Evolutionary conservation across 1,284 basidiomycete genomes (phyloP).

Genomic region (Cutaneotrichosporon cavernicola): DNA sequence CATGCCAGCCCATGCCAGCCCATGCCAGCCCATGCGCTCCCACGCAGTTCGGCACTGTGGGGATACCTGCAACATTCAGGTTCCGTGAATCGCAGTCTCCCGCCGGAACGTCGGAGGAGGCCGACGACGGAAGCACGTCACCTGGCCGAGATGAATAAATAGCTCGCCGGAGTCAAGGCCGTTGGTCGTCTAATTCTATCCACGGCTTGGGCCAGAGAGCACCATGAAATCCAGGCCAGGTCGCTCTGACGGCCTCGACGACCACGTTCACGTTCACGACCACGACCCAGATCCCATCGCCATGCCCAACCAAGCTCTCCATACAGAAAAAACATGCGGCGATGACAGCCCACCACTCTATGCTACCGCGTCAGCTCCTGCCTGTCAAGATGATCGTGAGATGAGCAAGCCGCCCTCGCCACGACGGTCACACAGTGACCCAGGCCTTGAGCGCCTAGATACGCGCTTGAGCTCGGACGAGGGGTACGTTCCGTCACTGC

Average conservation of each 20-base stretch:
- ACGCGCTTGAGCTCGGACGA: conserved; percentile 1
- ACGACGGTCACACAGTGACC: neutral
- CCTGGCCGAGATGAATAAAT: neutral
- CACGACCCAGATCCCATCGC: neutral
- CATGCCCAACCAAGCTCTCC: neutral
- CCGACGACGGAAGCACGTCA: neutral
- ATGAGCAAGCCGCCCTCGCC: neutral
- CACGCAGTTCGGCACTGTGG: too few species aligned
- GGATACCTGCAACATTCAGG: too few species aligned
- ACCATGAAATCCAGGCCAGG: neutral
- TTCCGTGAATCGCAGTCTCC: neutral
- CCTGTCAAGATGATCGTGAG: neutral
- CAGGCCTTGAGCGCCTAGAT: neutral
- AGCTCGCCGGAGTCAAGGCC: neutral
- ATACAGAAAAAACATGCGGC: neutral
- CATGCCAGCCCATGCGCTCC: too few species aligned
- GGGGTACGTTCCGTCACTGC: neutral
- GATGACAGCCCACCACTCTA: neutral
- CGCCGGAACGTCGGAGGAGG: neutral
- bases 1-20: too few species aligned
- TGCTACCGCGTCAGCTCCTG: neutral
- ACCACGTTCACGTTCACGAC: neutral
- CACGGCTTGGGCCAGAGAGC: neutral
- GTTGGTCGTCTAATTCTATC: neutral
- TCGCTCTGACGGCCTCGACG: neutral